Conservation (phyloP, 371 early-diverging fungal genomes). For the Fennellomyces sp. region DNA sequence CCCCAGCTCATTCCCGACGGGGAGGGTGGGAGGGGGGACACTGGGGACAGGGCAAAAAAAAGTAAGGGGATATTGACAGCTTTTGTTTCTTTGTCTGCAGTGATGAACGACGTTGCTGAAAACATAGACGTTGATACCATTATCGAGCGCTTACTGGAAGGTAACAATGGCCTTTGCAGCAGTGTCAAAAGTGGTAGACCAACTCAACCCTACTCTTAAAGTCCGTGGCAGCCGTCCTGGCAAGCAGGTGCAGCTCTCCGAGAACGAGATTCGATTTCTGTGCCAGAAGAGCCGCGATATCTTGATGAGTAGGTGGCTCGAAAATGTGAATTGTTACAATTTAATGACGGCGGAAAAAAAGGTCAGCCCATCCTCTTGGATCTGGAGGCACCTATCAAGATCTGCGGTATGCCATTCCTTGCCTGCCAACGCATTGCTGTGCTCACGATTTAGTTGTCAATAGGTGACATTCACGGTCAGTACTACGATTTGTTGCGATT, state of each 20-base stretch:
- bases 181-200: too few relatives aligned
- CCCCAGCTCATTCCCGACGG: too few relatives aligned
- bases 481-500: slow-evolving; percentile 94
- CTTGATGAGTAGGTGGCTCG: slow-evolving; percentile 71
- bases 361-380: slow-evolving; percentile 93
- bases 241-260: slow-evolving; percentile 72
- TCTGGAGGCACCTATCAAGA: slow-evolving; percentile 95
- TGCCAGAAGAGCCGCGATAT: slow-evolving; percentile 90
- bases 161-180: slow-evolving; percentile 49
- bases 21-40: too few relatives aligned
- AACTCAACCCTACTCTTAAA: too few relatives aligned
- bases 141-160: slow-evolving; percentile 91
- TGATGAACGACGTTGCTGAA: slow-evolving; percentile 50
- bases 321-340: too few relatives aligned
- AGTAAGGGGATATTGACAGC: neutral
- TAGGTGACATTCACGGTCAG: slow-evolving; percentile 82
- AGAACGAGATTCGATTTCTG: slow-evolving; percentile 81
- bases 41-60: too few relatives aligned
- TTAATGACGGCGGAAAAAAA: neutral
- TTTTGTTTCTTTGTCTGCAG: neutral
- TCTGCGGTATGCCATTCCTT: slow-evolving; percentile 64
- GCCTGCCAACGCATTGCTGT: slow-evolving; percentile 79
- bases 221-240: slow-evolving; percentile 91
- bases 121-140: slow-evolving; percentile 82
- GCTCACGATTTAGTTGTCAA: too few relatives aligned